Conservation (phyloP, 129 eudicot species). For the Smallanthus sonchifolius region DNA sequence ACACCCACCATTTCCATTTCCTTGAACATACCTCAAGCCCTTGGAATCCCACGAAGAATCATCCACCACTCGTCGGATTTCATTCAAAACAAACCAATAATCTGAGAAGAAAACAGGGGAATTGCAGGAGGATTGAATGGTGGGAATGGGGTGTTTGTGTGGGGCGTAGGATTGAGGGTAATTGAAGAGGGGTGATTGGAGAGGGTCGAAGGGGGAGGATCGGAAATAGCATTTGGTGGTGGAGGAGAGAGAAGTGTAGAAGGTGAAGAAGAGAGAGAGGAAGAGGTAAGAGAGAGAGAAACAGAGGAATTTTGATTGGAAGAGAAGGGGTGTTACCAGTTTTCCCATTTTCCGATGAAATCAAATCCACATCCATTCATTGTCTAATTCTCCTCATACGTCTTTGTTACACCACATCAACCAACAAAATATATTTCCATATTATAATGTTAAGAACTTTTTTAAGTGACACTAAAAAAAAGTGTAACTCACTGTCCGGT, state of each 20-base stretch:
- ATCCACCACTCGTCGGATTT: conserved; percentile 30
- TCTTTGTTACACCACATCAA: not conserved
- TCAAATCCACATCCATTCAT: conserved; percentile 6
- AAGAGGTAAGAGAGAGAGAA: conserved; percentile 59
- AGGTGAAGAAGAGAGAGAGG: conserved; percentile 44
- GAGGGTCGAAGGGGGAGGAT: conserved; percentile 60
- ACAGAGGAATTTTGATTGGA: conserved; percentile 80
- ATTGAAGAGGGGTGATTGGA: conserved; percentile 61
- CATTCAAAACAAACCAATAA: conserved; percentile 51
- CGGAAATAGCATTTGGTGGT: conserved; percentile 66
- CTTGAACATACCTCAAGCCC: conserved; percentile 52
- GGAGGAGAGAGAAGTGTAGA: conserved; percentile 53
- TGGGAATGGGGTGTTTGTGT: conserved; percentile 65
- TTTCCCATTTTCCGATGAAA: conserved; percentile 33
- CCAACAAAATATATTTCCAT: not conserved
- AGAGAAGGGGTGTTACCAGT: conserved; percentile 39
- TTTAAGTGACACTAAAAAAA: too few relatives aligned
- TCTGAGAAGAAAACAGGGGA: conserved; percentile 87
- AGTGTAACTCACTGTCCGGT: too few relatives aligned
- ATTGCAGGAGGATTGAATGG: conserved; percentile 52
- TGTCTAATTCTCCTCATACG: not conserved
- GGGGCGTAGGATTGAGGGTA: conserved; percentile 74
- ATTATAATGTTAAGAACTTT: not conserved
- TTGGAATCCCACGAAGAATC: conserved; percentile 25
- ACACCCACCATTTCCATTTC: conserved; percentile 39